phyloP scores from a whole-genome alignment of 352 stramenopile species.

The Globisporangium radiosum region DNA sequence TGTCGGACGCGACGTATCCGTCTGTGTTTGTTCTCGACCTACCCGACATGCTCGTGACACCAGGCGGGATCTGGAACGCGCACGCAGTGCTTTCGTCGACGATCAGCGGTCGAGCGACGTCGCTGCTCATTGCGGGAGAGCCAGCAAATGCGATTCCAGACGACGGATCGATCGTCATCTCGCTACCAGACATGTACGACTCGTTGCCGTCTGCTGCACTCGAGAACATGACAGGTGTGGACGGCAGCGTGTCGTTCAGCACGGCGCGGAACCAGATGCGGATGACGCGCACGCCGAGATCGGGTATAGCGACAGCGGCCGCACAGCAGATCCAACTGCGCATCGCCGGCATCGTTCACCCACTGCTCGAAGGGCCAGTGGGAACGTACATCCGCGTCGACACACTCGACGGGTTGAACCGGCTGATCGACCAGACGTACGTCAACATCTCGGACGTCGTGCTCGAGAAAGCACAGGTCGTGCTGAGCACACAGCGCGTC shows the following conservation, averaged over 20 bases:
- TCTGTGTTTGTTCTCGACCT: slow-evolving; percentile 6
- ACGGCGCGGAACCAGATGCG: slow-evolving; percentile 18
- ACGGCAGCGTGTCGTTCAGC: slow-evolving; percentile 19
- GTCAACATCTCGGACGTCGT: slow-evolving; percentile 27
- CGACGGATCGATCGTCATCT: slow-evolving; percentile 33
- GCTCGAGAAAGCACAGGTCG: slow-evolving; percentile 31
- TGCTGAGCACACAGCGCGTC: slow-evolving; percentile 24
- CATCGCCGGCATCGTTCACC: slow-evolving; percentile 31
- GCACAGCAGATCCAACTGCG: slow-evolving; percentile 25
- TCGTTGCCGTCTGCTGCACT: slow-evolving; percentile 17
- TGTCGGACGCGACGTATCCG: slow-evolving; percentile 13
- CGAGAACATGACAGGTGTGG: slow-evolving; percentile 18
- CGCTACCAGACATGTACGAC: slow-evolving; percentile 46
- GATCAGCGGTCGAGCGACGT: slow-evolving; percentile 32
- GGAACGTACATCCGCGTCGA: slow-evolving; percentile 38
- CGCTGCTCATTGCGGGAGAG: slow-evolving; percentile 23
- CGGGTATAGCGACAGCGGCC: slow-evolving; percentile 13
- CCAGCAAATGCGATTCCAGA: slow-evolving; percentile 26
- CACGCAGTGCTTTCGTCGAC: slow-evolving; percentile 13
- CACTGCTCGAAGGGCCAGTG: slow-evolving; percentile 47
- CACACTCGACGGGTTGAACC: slow-evolving; percentile 28
- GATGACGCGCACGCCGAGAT: slow-evolving; percentile 16
- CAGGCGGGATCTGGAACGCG: slow-evolving; percentile 22
- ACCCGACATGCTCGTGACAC: slow-evolving; percentile 17
- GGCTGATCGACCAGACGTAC: slow-evolving; percentile 48